Conservation (phyloP, 805 yeast species). For the Myxozyma udenii region DNA sequence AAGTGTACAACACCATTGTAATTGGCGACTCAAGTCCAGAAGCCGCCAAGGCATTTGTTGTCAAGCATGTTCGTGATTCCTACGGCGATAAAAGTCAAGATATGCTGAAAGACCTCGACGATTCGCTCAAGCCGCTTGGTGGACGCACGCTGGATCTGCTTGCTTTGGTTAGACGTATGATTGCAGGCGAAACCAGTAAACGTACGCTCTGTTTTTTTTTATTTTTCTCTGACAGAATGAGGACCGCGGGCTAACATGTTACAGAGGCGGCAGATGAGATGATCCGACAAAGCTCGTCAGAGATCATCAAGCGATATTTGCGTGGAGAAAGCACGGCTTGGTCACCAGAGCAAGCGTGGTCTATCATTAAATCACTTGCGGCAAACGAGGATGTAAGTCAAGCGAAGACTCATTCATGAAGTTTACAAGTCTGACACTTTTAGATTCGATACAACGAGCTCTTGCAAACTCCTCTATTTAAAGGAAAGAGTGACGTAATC, state of each 20-base stretch:
- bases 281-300: slow-evolving; percentile 81
- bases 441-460: slow-evolving; percentile 35
- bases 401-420: no score
- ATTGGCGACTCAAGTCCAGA: slow-evolving; percentile 76
- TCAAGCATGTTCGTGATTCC: slow-evolving; percentile 39
- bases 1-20: slow-evolving; percentile 71
- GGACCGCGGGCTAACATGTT: background rate
- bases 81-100: slow-evolving; percentile 35
- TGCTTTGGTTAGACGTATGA: slow-evolving; percentile 80
- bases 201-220: background rate
- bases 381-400: slow-evolving; percentile 45
- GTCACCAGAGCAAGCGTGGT: slow-evolving; percentile 85
- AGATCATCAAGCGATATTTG: slow-evolving; percentile 74
- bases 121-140: slow-evolving; percentile 71
- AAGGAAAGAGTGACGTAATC: slow-evolving; percentile 45
- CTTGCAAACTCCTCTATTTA: slow-evolving; percentile 36
- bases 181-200: slow-evolving; percentile 77
- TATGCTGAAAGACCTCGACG: slow-evolving; percentile 41
- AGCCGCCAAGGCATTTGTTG: slow-evolving; percentile 69
- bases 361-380: slow-evolving; percentile 63
- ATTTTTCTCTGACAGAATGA: no score
- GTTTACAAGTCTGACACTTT: no score
- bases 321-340: slow-evolving; percentile 45
- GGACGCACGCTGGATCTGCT: slow-evolving; percentile 94
- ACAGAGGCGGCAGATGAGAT: slow-evolving; percentile 71